These are phyloP conservation scores for Colletotrichum lindemuthianum DNA, from an alignment of 2,329 filamentous ascomycete genomes.

Conservation along the genomic window DNA sequence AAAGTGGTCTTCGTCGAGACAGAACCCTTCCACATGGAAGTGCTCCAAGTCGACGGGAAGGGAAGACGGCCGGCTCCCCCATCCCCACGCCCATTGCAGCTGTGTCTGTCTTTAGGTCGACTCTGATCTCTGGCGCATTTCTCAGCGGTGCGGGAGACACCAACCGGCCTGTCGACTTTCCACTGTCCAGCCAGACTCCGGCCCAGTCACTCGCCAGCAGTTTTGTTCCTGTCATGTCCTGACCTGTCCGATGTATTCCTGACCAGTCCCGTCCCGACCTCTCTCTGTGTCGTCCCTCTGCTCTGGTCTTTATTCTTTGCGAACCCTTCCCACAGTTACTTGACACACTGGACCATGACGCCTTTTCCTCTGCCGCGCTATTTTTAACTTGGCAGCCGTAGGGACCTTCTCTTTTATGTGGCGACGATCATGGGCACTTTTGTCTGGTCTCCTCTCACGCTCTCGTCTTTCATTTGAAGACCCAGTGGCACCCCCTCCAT, in stretches of 20 bases:
- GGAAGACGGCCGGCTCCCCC: constrained; percentile 21
- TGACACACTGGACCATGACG: constrained; percentile 35
- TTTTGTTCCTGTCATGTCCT: constrained; percentile 21
- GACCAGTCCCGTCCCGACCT: neutral
- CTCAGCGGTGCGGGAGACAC: constrained; percentile 2
- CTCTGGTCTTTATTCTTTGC: constrained; percentile 35
- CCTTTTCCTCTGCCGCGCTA: constrained; percentile 37
- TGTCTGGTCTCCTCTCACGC: constrained; percentile 45
- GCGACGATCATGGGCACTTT: constrained; percentile 50
- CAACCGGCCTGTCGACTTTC: constrained; percentile 7
- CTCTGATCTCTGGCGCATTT: constrained; percentile 11
- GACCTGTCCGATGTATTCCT: constrained; percentile 12
- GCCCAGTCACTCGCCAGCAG: constrained; percentile 1
- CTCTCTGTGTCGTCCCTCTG: constrained; percentile 24
- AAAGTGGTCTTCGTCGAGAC: constrained; percentile 29
- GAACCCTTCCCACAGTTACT: constrained; percentile 10
- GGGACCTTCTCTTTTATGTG: constrained; percentile 40
- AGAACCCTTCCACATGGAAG: constrained; percentile 18
- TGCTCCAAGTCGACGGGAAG: neutral
- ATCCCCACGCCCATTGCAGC: constrained; percentile 38
- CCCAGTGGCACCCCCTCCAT: constrained; percentile 35
- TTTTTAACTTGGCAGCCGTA: constrained; percentile 35
- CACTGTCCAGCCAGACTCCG: constrained; percentile 10
- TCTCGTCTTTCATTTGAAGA: constrained; percentile 46
- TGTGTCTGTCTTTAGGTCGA: constrained; percentile 11